Conservation (phyloP, 2,329 filamentous ascomycete species). For the Botrytis cinerea region DNA sequence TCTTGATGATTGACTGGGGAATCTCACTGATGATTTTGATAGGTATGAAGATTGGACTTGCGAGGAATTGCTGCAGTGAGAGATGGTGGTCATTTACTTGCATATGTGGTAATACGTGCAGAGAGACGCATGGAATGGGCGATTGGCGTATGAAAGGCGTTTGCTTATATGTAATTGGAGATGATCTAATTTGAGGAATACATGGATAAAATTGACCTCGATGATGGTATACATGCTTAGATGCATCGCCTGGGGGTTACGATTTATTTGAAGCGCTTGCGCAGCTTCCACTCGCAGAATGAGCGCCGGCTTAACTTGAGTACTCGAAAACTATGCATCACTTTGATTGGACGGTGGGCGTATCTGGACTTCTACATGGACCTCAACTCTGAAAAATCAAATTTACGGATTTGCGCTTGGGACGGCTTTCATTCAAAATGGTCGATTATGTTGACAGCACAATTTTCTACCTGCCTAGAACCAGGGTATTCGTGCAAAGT, state of each 20-base stretch:
- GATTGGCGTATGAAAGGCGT: conserved; percentile 38
- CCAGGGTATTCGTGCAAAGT: not conserved
- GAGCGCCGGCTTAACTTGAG: not conserved
- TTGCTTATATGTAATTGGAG: conserved; percentile 15
- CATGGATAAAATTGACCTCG: not conserved
- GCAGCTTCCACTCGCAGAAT: not conserved
- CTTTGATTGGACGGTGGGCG: too few species aligned
- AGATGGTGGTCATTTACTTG: conserved; percentile 12
- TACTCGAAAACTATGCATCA: not conserved
- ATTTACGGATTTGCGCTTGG: not conserved
- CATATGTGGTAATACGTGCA: conserved; percentile 21
- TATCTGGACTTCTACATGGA: not conserved
- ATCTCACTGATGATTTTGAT: conserved; percentile 19
- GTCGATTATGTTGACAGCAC: not conserved
- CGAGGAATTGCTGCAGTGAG: conserved; percentile 73
- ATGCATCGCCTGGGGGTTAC: not conserved
- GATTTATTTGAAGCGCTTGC: not conserved
- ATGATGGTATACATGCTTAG: not conserved
- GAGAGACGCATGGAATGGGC: conserved; percentile 34
- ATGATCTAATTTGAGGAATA: conserved; percentile 2
- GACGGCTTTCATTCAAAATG: not conserved
- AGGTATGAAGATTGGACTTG: conserved; percentile 97
- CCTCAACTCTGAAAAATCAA: not conserved
- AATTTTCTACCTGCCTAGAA: not conserved
- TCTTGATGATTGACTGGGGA: not conserved